Conservation (phyloP, 179 eudicot genomes). For the Nepenthes alata region DNA sequence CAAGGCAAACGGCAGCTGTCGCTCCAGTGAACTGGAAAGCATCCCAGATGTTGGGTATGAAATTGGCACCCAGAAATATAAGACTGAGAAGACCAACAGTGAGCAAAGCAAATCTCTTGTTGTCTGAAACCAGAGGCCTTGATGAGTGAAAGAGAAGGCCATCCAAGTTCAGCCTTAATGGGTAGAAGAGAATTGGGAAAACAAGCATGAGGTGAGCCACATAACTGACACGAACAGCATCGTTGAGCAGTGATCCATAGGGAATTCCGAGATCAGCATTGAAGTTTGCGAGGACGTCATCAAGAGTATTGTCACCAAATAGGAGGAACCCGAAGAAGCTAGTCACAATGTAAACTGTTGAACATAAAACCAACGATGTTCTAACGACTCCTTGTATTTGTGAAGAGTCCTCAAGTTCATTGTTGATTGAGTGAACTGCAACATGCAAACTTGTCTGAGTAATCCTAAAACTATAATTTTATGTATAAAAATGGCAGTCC, state of each 20-base stretch:
- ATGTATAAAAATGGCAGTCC: no score
- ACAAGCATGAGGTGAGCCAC: constrained; percentile 81
- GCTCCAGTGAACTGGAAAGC: constrained; percentile 89
- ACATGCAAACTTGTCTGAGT: constrained; percentile 5
- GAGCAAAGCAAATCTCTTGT: constrained; percentile 31
- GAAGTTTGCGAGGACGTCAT: constrained; percentile 71
- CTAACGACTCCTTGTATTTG: constrained; percentile 44
- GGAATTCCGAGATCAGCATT: constrained; percentile 58
- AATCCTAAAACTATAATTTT: no score
- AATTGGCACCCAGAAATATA: constrained; percentile 51
- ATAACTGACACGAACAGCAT: constrained; percentile 67
- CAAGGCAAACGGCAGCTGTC: constrained; percentile 73
- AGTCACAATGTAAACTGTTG: constrained; percentile 51
- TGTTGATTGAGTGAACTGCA: constrained; percentile 55
- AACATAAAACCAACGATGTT: constrained; percentile 50
- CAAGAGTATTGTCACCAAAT: constrained; percentile 58
- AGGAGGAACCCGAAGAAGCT: constrained; percentile 71
- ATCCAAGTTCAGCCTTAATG: constrained; percentile 55
- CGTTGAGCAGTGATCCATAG: constrained; percentile 40
- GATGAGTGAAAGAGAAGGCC: constrained; percentile 51
- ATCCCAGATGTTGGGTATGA: constrained; percentile 81
- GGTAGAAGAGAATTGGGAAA: constrained; percentile 58
- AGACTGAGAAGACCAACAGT: constrained; percentile 34
- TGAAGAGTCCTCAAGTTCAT: constrained; percentile 59
- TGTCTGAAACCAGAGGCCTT: constrained; percentile 35